phyloP scores from a whole-genome alignment of 345 rosid genomes.

The Linum usitatissimum region DNA sequence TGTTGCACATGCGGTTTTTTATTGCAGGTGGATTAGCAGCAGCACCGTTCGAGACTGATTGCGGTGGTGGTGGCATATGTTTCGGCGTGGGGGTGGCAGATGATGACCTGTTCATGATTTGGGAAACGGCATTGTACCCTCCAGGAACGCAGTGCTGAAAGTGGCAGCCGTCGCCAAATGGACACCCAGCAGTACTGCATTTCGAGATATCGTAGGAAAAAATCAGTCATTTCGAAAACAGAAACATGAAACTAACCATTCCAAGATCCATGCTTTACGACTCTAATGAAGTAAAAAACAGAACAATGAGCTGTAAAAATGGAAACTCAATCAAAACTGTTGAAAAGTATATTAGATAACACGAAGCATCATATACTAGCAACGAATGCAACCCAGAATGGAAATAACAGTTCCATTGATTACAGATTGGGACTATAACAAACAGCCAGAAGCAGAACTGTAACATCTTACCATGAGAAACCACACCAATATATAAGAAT shows the following conservation, averaged over 20 bases:
- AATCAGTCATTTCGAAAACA: constrained; percentile 16
- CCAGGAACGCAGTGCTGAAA: constrained; percentile 76
- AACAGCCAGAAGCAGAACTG: no score
- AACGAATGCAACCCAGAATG: no score
- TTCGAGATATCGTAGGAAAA: not conserved
- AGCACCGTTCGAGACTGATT: constrained; percentile 28
- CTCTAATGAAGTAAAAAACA: not conserved
- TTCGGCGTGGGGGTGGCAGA: constrained; percentile 36
- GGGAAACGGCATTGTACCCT: constrained; percentile 69
- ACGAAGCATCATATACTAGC: no score
- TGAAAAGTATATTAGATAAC: no score
- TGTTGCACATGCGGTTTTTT: constrained; percentile 58
- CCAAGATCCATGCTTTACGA: constrained; percentile 1
- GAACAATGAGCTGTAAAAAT: no score
- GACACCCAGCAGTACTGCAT: constrained; percentile 76
- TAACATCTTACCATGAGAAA: no score
- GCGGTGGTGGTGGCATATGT: constrained; percentile 27
- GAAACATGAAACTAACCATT: constrained; percentile 1
- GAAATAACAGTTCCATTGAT: no score
- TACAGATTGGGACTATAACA: no score
- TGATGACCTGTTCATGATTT: constrained; percentile 53
- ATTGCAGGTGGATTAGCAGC: constrained; percentile 25
- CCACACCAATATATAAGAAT: no score
- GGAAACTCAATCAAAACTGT: no score
- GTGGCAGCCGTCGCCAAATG: constrained; percentile 88